These are phyloP conservation scores for Saccharomycopsis fodiens DNA, from an alignment of 805 yeast genomes.

Conservation along the genomic window DNA sequence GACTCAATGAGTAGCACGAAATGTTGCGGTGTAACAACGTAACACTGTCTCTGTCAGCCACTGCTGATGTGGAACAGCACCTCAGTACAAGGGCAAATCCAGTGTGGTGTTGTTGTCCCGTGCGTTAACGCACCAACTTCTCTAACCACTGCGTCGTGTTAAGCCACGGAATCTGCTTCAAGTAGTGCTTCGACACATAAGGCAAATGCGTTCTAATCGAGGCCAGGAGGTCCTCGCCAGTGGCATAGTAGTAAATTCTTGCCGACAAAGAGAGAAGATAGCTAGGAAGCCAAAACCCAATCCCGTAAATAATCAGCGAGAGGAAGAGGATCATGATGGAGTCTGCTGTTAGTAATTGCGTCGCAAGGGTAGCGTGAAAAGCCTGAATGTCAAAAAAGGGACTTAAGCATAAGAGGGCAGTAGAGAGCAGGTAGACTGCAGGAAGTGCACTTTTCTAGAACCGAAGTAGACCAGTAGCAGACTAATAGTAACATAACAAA, in stretches of 20 bases:
- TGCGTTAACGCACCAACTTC: conserved; percentile 3
- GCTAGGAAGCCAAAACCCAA: conserved; percentile 28
- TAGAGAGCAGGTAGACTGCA: no score
- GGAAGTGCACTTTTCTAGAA: no score
- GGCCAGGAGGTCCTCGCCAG: conserved; percentile 27
- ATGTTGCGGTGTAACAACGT: no score
- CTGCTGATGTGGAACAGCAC: background rate
- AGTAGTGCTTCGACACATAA: conserved; percentile 12
- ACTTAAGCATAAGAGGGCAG: no score
- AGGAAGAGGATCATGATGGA: conserved; percentile 31
- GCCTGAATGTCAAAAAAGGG: no score
- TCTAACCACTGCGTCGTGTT: conserved; percentile 18
- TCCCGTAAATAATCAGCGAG: conserved; percentile 33
- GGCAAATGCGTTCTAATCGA: conserved; percentile 13
- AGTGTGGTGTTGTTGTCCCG: background rate
- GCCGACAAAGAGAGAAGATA: conserved; percentile 23
- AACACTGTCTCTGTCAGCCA: background rate
- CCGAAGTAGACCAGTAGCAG: no score
- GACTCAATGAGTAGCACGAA: no score
- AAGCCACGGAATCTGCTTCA: conserved; percentile 15
- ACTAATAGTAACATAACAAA: no score
- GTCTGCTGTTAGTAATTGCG: conserved; percentile 6
- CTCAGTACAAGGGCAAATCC: background rate
- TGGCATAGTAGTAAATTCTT: conserved; percentile 27
- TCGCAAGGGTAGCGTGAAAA: no score